Conservation (phyloP, 495 filamentous ascomycete genomes). For the Sabuloglossum arenarium region DNA sequence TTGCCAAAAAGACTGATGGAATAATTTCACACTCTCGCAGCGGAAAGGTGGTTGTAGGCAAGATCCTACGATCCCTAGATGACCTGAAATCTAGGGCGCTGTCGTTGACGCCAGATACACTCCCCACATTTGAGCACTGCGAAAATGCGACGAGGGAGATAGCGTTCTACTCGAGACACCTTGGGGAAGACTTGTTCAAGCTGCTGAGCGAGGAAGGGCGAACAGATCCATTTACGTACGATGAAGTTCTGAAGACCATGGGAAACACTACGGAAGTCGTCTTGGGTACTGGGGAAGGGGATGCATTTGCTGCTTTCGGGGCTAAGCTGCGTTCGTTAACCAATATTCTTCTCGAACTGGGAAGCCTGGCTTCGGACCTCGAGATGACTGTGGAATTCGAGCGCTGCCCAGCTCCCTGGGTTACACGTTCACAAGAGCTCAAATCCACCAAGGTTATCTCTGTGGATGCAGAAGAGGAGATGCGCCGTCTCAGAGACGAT, state of each 20-base stretch:
- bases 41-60: slow-evolving; percentile 64
- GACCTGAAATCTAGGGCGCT: slow-evolving; percentile 62
- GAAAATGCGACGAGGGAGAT: slow-evolving; percentile 43
- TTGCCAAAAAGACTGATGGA: slow-evolving; percentile 47
- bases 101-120: slow-evolving; percentile 41
- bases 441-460: slow-evolving; percentile 57
- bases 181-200: slow-evolving; percentile 41
- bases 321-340: slow-evolving; percentile 44
- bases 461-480: slow-evolving; percentile 44
- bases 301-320: slow-evolving; percentile 45
- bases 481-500: slow-evolving; percentile 7
- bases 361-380: slow-evolving; percentile 49
- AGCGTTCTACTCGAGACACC: slow-evolving; percentile 40
- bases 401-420: slow-evolving; percentile 54
- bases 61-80: slow-evolving; percentile 54
- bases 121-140: slow-evolving; percentile 31
- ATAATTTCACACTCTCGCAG: slow-evolving; percentile 58
- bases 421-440: slow-evolving; percentile 57
- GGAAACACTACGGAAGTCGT: slow-evolving; percentile 29
- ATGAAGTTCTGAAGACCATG: slow-evolving; percentile 41
- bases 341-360: slow-evolving; percentile 47
- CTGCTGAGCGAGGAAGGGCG: slow-evolving; percentile 55
- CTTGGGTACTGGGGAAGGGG: slow-evolving; percentile 31
- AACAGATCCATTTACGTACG: slow-evolving; percentile 40
- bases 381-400: slow-evolving; percentile 74